These are phyloP conservation scores for Zymoseptoria pseudotritici DNA, from an alignment of 2,329 filamentous ascomycete genomes.

Conservation along the genomic window DNA sequence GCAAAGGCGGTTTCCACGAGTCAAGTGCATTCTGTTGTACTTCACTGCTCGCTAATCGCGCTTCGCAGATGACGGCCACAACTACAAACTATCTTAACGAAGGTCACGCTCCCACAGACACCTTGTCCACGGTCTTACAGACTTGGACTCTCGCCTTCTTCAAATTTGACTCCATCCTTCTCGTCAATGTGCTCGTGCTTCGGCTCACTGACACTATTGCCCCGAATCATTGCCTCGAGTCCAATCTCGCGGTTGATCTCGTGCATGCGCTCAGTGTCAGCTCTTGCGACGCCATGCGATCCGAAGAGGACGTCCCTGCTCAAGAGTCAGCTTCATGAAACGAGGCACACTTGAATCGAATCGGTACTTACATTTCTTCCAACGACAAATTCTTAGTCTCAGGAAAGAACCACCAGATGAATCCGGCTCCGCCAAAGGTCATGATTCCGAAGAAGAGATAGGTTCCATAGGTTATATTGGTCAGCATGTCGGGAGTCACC, in stretches of 20 bases:
- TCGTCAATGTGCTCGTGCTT: slow-evolving; percentile 8
- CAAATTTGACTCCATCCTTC: slow-evolving; percentile 11
- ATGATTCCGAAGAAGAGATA: slow-evolving; percentile 64
- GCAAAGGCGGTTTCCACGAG: not conserved
- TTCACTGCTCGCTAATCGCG: not conserved
- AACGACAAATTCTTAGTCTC: slow-evolving; percentile 48
- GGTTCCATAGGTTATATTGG: slow-evolving; percentile 58
- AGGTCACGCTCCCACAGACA: not conserved
- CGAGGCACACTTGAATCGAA: slow-evolving; percentile 3
- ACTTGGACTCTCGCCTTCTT: slow-evolving; percentile 8
- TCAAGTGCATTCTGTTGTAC: not conserved
- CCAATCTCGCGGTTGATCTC: slow-evolving; percentile 66
- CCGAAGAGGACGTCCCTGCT: slow-evolving; percentile 19
- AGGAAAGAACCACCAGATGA: slow-evolving; percentile 47
- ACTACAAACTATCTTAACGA: not conserved
- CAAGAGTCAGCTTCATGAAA: no score
- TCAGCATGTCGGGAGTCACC: slow-evolving; percentile 62
- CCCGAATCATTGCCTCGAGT: slow-evolving; percentile 35
- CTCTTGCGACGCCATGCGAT: slow-evolving; percentile 55
- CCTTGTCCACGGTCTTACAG: not conserved
- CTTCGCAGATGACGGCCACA: not conserved
- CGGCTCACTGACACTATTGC: slow-evolving; percentile 10
- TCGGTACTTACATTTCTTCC: slow-evolving; percentile 29
- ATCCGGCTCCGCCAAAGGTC: slow-evolving; percentile 53
- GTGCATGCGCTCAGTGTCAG: slow-evolving; percentile 63